A percentile compares a stretch with the other conserved stretches of the same genome.
Conservation (phyloP, 176 grass and related monocot genomes). For the Zoysia japonica region DNA sequence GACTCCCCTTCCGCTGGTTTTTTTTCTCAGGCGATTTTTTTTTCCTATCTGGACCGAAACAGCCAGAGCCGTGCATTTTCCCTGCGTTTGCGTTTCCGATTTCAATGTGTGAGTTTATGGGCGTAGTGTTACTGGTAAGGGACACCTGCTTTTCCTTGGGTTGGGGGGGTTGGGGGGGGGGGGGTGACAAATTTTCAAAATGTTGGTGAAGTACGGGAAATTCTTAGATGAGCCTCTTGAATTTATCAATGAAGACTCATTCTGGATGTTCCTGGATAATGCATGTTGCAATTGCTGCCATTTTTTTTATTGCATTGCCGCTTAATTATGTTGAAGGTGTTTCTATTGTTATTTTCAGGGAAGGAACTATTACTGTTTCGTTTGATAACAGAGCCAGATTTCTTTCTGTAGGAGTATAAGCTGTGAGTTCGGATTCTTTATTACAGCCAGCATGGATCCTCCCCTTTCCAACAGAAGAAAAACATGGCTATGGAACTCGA, state of each 20-base stretch:
- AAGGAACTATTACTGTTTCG: constrained; percentile 38
- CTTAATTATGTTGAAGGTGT: background rate
- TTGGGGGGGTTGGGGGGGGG: background rate
- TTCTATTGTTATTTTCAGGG: background rate
- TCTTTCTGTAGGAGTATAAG: background rate
- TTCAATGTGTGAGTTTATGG: background rate
- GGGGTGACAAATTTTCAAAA: background rate
- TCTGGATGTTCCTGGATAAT: background rate
- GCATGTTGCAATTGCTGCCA: background rate
- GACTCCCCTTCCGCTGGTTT: background rate
- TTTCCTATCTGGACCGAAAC: background rate
- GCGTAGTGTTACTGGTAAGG: background rate
- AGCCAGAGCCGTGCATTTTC: background rate
- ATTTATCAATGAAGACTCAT: background rate
- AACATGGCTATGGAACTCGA: background rate
- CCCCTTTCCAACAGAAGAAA: background rate
- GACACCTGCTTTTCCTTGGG: background rate
- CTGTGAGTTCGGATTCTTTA: background rate
- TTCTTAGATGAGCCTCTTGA: background rate
- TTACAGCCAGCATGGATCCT: background rate
- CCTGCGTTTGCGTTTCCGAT: background rate
- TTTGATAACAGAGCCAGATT: constrained; percentile 30
- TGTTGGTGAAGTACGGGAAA: background rate
- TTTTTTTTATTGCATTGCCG: background rate
- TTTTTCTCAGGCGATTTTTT: background rate